Evolutionary conservation across 148 eudicot species (phyloP).

Genomic region (Euryodendron excelsum): DNA sequence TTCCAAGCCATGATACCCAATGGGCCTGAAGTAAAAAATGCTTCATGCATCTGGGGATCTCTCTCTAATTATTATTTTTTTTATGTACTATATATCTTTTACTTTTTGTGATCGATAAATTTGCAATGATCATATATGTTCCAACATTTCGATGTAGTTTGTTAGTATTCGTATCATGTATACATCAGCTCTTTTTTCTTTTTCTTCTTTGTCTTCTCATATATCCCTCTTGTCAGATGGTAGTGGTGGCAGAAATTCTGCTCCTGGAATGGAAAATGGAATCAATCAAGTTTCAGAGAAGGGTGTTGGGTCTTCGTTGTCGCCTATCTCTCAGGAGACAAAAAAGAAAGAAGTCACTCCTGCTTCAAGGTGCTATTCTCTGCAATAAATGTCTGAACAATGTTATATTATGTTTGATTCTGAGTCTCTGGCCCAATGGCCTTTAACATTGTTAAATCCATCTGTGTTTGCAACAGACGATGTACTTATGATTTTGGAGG

Average conservation of each 20-base stretch:
- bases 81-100: neutral
- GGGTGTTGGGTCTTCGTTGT: constrained; percentile 23
- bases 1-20: neutral
- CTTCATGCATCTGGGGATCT: neutral
- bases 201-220: neutral
- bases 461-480: constrained; percentile 3
- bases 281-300: constrained; percentile 39
- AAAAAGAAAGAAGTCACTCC: constrained; percentile 31
- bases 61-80: neutral
- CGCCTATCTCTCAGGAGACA: constrained; percentile 41
- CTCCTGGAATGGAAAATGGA: constrained; percentile 53
- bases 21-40: neutral
- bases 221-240: constrained; percentile 39
- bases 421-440: neutral
- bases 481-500: neutral
- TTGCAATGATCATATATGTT: neutral
- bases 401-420: neutral
- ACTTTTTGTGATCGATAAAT: neutral
- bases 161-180: neutral
- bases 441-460: neutral
- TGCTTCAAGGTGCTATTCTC: constrained; percentile 43
- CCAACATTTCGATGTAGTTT: neutral
- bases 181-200: neutral
- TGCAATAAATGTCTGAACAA: neutral
- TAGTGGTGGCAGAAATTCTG: constrained; percentile 46